These are phyloP conservation scores for Syzygium malaccense DNA, from an alignment of 441 rosid species.

Conservation along the genomic window DNA sequence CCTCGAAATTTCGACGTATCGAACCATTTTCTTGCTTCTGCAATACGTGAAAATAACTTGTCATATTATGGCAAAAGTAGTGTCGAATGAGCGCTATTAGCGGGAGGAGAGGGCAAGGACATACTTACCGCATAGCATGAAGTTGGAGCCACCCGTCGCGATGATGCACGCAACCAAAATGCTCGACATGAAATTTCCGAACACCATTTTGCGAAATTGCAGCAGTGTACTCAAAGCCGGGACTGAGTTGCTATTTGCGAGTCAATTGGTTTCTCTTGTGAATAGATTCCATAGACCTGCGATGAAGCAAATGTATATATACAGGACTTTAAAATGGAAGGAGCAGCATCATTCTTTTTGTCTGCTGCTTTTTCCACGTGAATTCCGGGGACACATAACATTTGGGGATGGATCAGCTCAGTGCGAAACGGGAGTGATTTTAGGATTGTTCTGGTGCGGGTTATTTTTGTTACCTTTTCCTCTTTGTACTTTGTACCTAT, in stretches of 20 bases:
- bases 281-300: background rate
- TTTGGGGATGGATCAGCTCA: background rate
- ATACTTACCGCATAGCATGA: background rate
- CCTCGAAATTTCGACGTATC: background rate
- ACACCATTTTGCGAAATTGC: background rate
- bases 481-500: background rate
- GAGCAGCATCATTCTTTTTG: background rate
- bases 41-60: background rate
- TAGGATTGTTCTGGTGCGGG: background rate
- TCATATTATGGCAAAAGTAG: background rate
- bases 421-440: background rate
- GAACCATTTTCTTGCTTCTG: background rate
- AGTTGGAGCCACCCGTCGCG: background rate
- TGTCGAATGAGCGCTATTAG: background rate
- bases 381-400: background rate
- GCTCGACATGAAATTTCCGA: background rate
- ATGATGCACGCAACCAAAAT: background rate
- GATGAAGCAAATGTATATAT: background rate
- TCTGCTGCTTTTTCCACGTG: background rate
- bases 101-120: background rate
- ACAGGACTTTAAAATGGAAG: background rate
- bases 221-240: background rate
- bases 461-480: background rate
- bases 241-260: background rate
- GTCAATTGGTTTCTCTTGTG: background rate